These are phyloP conservation scores for Purpureocillium takamizusanense DNA, from an alignment of 2,329 filamentous ascomycete species.

Conservation along the genomic window DNA sequence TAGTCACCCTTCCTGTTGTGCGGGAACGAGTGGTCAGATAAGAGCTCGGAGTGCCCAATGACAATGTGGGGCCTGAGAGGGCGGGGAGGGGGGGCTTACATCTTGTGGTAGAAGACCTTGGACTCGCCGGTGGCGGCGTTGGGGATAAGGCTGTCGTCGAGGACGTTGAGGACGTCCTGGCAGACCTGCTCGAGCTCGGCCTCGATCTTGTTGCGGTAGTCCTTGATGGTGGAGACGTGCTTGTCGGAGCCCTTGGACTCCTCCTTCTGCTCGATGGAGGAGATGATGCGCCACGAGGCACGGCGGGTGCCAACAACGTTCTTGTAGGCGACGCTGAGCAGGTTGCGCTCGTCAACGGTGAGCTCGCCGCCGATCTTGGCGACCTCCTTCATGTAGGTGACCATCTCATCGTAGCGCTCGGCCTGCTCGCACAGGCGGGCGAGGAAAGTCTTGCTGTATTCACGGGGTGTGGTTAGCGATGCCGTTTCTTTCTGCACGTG, in stretches of 20 bases:
- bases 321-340: conserved; percentile 99
- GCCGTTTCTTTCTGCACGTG: neutral
- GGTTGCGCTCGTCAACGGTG: conserved; percentile 95
- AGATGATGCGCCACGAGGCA: conserved; percentile 99
- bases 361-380: conserved; percentile 78
- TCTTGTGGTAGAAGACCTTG: conserved; percentile 99
- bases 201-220: conserved; percentile 98
- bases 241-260: conserved; percentile 96
- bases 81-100: conserved; percentile 48
- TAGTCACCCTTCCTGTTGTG: conserved; percentile 83
- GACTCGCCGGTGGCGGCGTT: conserved; percentile 95
- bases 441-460: conserved; percentile 92
- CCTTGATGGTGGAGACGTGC: conserved; percentile 88
- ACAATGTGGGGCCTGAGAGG: neutral
- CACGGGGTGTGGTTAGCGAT: neutral
- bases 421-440: conserved; percentile 99
- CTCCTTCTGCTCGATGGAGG: conserved; percentile 99
- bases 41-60: conserved; percentile 2
- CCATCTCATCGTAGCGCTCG: conserved; percentile 99
- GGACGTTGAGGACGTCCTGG: conserved; percentile 92
- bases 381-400: conserved; percentile 99
- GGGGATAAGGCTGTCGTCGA: conserved; percentile 88
- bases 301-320: conserved; percentile 97
- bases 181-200: conserved; percentile 94
- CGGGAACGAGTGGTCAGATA: neutral